Percentiles rank a stretch among this genome's conserved stretches.
Evolutionary conservation across 2,329 filamentous ascomycete genomes (phyloP).

Genomic region (Phialocephala sp.): DNA sequence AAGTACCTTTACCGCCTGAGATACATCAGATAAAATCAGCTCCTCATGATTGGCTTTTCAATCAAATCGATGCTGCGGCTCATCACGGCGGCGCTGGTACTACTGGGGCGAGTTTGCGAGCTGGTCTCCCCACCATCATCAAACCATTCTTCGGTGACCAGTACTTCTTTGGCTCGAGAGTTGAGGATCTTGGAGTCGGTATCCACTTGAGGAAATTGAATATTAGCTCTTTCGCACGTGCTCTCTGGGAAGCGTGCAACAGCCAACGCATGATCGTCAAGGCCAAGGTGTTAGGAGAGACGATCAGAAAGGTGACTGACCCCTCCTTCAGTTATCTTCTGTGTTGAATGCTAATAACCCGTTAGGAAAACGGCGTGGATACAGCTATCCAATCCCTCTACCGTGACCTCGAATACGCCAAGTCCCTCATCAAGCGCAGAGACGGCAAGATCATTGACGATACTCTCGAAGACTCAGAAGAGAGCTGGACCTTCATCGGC

Average conservation of each 20-base stretch:
- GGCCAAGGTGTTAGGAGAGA: conserved; percentile 79
- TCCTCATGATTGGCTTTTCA: conserved; percentile 96
- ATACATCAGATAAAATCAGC: conserved; percentile 89
- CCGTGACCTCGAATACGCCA: conserved; percentile 92
- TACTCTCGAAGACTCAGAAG: conserved; percentile 67
- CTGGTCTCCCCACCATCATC: conserved; percentile 91
- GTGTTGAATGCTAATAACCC: conserved; percentile 40
- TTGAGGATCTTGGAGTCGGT: conserved; percentile 93
- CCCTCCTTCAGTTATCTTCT: background rate
- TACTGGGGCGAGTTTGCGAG: conserved; percentile 88
- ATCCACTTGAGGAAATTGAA: conserved; percentile 90
- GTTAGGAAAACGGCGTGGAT: conserved; percentile 86
- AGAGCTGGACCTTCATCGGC: conserved; percentile 92
- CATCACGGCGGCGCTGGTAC: conserved; percentile 96
- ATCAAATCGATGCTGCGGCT: conserved; percentile 89
- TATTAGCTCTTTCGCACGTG: conserved; percentile 81
- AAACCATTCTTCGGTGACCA: conserved; percentile 98
- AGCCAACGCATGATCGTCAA: conserved; percentile 91
- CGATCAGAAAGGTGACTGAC: conserved; percentile 78
- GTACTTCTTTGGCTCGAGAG: conserved; percentile 89
- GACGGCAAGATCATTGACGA: conserved; percentile 58
- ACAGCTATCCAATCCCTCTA: conserved; percentile 92
- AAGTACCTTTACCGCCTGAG: conserved; percentile 74
- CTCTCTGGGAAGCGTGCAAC: conserved; percentile 89
- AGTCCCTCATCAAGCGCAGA: conserved; percentile 76